A percentile compares a stretch with the other conserved stretches of the same genome.
phyloP scores from a whole-genome alignment of 2,329 filamentous ascomycete species.

The Calonectria leucothoes region DNA sequence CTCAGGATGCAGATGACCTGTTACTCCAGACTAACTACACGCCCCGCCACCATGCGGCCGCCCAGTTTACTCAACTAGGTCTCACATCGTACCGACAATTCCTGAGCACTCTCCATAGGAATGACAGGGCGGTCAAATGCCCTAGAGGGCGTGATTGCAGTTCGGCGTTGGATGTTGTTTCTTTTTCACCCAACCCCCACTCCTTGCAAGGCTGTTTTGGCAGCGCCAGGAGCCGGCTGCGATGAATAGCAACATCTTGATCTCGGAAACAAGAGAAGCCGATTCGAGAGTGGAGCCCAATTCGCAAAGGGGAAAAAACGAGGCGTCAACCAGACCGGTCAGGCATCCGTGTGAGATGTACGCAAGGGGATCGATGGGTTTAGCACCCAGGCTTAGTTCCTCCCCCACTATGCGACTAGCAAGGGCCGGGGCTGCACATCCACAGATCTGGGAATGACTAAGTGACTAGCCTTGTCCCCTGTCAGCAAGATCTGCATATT shows the following conservation, averaged over 20 bases:
- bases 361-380: slow-evolving; percentile 4
- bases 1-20: slow-evolving; percentile 6
- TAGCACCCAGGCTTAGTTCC: slow-evolving; percentile 10
- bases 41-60: slow-evolving; percentile 14
- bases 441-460: slow-evolving; percentile 30
- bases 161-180: slow-evolving; percentile 38
- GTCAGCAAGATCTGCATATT: slow-evolving; percentile 38
- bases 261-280: neutral
- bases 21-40: slow-evolving; percentile 1
- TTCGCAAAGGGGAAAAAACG: neutral
- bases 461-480: slow-evolving; percentile 23
- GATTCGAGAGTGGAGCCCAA: neutral
- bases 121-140: slow-evolving; percentile 23
- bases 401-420: slow-evolving; percentile 28
- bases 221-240: neutral
- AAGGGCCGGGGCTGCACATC: slow-evolving; percentile 32
- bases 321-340: neutral
- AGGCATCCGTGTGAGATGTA: neutral
- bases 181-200: neutral
- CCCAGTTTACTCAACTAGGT: slow-evolving; percentile 9
- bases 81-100: slow-evolving; percentile 11
- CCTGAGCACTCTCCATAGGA: slow-evolving; percentile 19
- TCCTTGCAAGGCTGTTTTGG: neutral
- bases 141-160: slow-evolving; percentile 39
- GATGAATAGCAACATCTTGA: neutral